These are phyloP conservation scores for Nothophaeocryptopus gaeumannii DNA, from an alignment of 2,329 filamentous ascomycete species.

Conservation along the genomic window DNA sequence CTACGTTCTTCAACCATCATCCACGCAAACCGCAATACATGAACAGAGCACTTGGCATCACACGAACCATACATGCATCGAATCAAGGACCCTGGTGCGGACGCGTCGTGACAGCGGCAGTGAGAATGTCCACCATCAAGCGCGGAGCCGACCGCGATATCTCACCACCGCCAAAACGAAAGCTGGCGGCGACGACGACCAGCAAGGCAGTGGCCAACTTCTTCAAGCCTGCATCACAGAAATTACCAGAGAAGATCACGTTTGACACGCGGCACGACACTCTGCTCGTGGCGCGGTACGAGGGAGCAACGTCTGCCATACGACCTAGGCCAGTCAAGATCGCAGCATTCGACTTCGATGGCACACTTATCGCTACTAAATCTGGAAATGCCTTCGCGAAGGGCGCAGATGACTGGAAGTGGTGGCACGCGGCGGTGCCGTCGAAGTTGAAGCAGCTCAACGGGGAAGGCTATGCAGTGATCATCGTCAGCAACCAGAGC, in stretches of 20 bases:
- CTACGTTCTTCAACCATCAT: too few species aligned
- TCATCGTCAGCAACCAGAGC: conserved; percentile 86
- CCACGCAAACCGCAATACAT: too few species aligned
- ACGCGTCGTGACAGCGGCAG: too few species aligned
- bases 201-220: conserved; percentile 73
- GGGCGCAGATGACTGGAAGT: conserved; percentile 81
- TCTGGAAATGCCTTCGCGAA: conserved; percentile 77
- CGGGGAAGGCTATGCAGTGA: conserved; percentile 69
- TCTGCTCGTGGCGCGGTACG: conserved; percentile 72
- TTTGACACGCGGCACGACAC: conserved; percentile 69
- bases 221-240: conserved; percentile 83
- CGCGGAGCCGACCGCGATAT: conserved; percentile 44
- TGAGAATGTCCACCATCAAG: conserved; percentile 30
- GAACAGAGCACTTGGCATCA: too few species aligned
- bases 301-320: conserved; percentile 26
- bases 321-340: conserved; percentile 54
- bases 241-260: conserved; percentile 68
- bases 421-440: conserved; percentile 79
- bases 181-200: conserved; percentile 53
- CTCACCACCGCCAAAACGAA: conserved; percentile 57
- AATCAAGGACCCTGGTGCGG: too few species aligned
- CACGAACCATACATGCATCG: too few species aligned
- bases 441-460: conserved; percentile 64
- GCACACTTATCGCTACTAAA: conserved; percentile 75
- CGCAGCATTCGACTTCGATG: conserved; percentile 77